Base-by-base conservation (phyloP, 371 early-diverging fungal genomes). In the Mucor sp. region DNA sequence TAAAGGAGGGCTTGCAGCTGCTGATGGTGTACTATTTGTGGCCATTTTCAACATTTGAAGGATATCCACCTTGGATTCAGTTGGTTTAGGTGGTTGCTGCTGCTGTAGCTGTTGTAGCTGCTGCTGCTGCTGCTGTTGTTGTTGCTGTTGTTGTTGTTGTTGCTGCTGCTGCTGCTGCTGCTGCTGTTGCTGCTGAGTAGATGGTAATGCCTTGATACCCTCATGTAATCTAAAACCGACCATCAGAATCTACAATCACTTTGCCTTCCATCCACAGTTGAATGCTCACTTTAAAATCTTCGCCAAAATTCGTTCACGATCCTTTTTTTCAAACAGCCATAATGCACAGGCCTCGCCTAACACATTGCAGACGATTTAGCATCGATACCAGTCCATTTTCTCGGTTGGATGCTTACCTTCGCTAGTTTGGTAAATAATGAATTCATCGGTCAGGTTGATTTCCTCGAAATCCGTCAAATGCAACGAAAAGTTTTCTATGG, bases 271-370 rank as follows among this genome's bases (percentile, higher is more conserved):
- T 62, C 57, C 65, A n/a, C n/a, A 73, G 23, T 27, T 72, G 50
- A 23, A 53, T 21, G 39, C 78, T 60, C 78, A 90, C 89, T 81
- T 83, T 63, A 79, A 61, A 33, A 92, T 75, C 48, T 83, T 81
- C 62, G 82, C 74, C 37, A 85, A 80, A 61, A 92, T 77, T 63
- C 90, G 79, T 25, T 83, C 82, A 32, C 91, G 78, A 74, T 93
- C 93, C 33, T 78, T 75, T 15, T 83, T 81, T 70, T 90, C 91
- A 60, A 83, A 93, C 64, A 93, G 79, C 93, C 93, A 93, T 60
- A 93, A 79, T 7, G 90, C 91, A 64, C 85, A 85, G n/a, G 87
- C 79, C 66, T 88, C 72, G 6, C 74, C 78, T 85, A 43, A 9
- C 21, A 56, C 12, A 63, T 21, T 11, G 14, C 27, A 48, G 9